Conservation (phyloP, 129 eudicot genomes). For the Apium graveolens region DNA sequence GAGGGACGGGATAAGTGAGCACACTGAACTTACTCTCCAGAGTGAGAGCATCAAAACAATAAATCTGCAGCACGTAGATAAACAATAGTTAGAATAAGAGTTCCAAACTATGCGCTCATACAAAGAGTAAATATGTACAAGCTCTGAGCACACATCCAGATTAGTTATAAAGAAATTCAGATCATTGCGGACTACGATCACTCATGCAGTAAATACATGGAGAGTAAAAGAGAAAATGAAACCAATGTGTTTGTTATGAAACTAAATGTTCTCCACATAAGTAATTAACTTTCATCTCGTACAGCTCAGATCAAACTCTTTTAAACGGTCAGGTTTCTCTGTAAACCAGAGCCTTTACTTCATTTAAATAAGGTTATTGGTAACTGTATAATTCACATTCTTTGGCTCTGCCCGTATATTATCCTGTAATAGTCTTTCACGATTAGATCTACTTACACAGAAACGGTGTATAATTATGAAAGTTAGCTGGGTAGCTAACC, state of each 20-base stretch:
- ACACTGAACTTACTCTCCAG: constrained; percentile 86
- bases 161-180: background rate
- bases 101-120: background rate
- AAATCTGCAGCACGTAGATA: constrained; percentile 63
- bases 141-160: background rate
- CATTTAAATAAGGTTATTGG: too few species aligned
- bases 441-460: too few species aligned
- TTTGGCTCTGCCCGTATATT: too few species aligned
- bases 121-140: background rate
- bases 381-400: too few species aligned
- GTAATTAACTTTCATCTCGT: too few species aligned
- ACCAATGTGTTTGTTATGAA: background rate
- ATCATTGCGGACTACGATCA: background rate
- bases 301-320: too few species aligned
- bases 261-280: background rate
- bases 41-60: constrained; percentile 85
- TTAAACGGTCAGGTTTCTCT: too few species aligned
- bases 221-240: background rate
- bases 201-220: background rate
- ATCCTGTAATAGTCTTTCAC: too few species aligned
- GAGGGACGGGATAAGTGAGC: constrained; percentile 88
- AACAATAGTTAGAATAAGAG: background rate
- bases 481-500: too few species aligned
- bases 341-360: too few species aligned
- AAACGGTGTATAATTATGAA: too few species aligned